Evolutionary conservation across 495 filamentous ascomycete species (phyloP).

Genomic region (Hypoxylon perforatum): DNA sequence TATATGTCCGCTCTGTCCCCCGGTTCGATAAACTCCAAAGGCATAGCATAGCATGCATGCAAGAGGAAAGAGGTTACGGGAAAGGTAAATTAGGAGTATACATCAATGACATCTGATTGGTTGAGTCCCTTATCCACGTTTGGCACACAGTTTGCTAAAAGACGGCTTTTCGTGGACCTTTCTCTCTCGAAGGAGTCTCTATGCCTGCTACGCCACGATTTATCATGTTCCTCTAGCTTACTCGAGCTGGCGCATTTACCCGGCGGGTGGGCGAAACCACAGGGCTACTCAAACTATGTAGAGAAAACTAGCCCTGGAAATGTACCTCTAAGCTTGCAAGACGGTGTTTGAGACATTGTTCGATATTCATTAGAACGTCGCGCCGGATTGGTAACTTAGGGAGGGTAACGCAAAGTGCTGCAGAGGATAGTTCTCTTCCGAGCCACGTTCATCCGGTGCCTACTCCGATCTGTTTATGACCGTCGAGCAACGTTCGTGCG

Average conservation of each 20-base stretch:
- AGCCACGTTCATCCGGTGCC: constrained; percentile 18
- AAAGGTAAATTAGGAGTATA: constrained; percentile 32
- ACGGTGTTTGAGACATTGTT: constrained; percentile 33
- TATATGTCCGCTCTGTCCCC: constrained; percentile 33
- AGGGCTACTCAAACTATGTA: background rate
- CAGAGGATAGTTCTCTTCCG: constrained; percentile 22
- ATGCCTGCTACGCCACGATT: too few species aligned
- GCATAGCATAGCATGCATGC: constrained; percentile 23
- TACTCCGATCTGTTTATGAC: constrained; percentile 20
- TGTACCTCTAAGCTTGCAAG: constrained; percentile 23
- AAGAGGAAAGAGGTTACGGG: constrained; percentile 25
- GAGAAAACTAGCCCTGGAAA: constrained; percentile 9
- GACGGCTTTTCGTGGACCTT: constrained; percentile 20
- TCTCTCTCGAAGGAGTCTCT: constrained; percentile 5
- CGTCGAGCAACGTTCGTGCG: constrained; percentile 26
- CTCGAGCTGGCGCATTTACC: constrained; percentile 30
- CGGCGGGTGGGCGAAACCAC: constrained; percentile 12
- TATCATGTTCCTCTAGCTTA: background rate
- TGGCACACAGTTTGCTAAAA: constrained; percentile 28
- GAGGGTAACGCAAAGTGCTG: constrained; percentile 17
- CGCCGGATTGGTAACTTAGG: constrained; percentile 13
- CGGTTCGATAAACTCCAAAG: constrained; percentile 28
- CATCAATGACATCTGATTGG: constrained; percentile 35
- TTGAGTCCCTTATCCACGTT: constrained; percentile 20
- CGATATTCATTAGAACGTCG: constrained; percentile 20